These are phyloP conservation scores for Exophiala sp. DNA, from an alignment of 2,329 filamentous ascomycete species.

Conservation along the genomic window DNA sequence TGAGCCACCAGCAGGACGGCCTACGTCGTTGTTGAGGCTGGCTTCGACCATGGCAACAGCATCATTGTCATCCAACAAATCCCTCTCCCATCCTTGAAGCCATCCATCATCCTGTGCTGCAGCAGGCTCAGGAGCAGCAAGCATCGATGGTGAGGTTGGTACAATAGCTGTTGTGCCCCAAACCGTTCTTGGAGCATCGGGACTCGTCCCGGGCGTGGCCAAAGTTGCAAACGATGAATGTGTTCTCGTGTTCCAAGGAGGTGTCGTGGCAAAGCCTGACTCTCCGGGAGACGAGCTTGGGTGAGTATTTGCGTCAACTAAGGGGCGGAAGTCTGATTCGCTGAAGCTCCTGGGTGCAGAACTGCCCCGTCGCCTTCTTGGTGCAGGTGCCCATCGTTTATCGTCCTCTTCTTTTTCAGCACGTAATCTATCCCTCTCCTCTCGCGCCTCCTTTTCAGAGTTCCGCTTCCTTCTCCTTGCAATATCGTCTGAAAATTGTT, in stretches of 20 bases:
- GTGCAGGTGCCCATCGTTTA: constrained; percentile 63
- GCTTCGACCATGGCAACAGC: constrained; percentile 50
- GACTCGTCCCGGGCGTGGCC: constrained; percentile 77
- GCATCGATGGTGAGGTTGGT: constrained; percentile 53
- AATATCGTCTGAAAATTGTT: constrained; percentile 71
- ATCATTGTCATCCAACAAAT: constrained; percentile 64
- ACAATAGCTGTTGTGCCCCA: constrained; percentile 82
- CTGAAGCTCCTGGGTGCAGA: constrained; percentile 50
- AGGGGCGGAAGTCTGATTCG: constrained; percentile 63
- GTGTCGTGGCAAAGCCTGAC: constrained; percentile 38
- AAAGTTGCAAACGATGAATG: constrained; percentile 51
- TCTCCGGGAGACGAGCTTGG: constrained; percentile 29
- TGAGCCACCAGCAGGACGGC: constrained; percentile 23
- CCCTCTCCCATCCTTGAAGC: constrained; percentile 77
- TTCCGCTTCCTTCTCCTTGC: constrained; percentile 72
- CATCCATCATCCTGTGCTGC: constrained; percentile 68
- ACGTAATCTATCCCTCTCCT: constrained; percentile 79
- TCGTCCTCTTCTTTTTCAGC: constrained; percentile 77
- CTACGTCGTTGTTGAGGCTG: constrained; percentile 27
- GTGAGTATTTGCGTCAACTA: constrained; percentile 40
- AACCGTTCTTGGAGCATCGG: constrained; percentile 71
- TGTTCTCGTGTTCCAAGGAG: constrained; percentile 39
- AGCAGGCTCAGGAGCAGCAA: constrained; percentile 35
- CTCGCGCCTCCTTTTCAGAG: constrained; percentile 75
- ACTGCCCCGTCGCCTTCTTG: constrained; percentile 55